phyloP scores from a whole-genome alignment of 1,139 yeast species.

The Ogataea hybrid region DNA sequence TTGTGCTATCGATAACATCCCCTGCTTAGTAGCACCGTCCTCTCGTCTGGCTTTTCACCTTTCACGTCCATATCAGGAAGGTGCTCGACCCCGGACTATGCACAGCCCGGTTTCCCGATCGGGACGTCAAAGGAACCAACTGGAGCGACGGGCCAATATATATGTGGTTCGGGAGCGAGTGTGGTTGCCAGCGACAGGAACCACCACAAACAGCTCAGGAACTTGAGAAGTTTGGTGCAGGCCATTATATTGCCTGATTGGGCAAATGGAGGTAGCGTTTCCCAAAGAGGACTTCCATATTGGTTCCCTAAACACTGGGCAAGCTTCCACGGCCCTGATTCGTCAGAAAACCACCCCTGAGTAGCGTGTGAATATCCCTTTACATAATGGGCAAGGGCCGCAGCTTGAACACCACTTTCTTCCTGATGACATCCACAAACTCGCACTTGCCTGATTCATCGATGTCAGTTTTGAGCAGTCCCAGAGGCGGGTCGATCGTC shows the following conservation, averaged over 20 bases:
- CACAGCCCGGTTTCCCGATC: slow-evolving; percentile 12
- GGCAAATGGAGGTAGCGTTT: neutral
- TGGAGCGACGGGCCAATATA: neutral
- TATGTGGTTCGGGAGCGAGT: neutral
- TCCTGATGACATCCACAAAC: slow-evolving; percentile 56
- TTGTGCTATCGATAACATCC: slow-evolving; percentile 12
- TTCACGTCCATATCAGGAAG: slow-evolving; percentile 21
- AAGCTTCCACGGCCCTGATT: too few species aligned
- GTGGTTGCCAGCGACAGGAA: too few species aligned
- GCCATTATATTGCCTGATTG: neutral
- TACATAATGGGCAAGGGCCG: slow-evolving; percentile 77
- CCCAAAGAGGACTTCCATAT: too few species aligned
- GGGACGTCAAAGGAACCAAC: slow-evolving; percentile 14
- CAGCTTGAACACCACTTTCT: slow-evolving; percentile 57
- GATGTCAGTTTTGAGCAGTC: slow-evolving; percentile 49
- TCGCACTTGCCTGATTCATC: slow-evolving; percentile 34
- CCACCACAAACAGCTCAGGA: slow-evolving; percentile 6
- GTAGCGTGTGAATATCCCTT: slow-evolving; percentile 1
- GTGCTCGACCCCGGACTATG: neutral
- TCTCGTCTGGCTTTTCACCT: slow-evolving; percentile 12
- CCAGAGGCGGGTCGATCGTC: slow-evolving; percentile 59
- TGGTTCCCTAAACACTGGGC: too few species aligned
- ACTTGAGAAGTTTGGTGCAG: neutral
- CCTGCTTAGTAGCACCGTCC: neutral
- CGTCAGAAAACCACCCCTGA: neutral